phyloP scores from a whole-genome alignment of 2,329 filamentous ascomycete species.

The Fusarium caatingaense region DNA sequence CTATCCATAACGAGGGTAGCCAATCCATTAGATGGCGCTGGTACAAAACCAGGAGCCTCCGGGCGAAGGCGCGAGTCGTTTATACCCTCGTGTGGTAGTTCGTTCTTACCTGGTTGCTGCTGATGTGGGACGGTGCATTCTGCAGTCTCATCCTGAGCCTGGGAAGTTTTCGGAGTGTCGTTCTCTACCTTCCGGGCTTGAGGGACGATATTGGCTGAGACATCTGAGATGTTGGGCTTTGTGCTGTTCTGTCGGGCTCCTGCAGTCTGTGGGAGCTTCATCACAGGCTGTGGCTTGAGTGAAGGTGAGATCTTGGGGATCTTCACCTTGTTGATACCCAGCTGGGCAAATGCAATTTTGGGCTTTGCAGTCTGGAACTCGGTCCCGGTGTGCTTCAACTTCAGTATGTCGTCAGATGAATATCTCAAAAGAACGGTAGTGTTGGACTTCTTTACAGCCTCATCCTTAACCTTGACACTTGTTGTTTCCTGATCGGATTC shows the following conservation, averaged over 20 bases:
- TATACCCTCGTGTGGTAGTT: not conserved
- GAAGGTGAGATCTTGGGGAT: not conserved
- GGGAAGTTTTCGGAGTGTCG: not conserved
- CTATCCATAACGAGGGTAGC: not conserved
- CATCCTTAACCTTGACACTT: not conserved
- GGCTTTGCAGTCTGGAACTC: not conserved
- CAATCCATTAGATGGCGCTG: not conserved
- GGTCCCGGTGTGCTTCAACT: not conserved
- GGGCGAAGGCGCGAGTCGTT: constrained; percentile 26
- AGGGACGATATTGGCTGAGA: not conserved
- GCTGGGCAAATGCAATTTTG: not conserved
- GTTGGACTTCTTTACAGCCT: not conserved
- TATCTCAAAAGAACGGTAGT: not conserved
- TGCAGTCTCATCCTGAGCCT: not conserved
- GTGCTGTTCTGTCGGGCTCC: not conserved
- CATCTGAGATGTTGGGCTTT: not conserved
- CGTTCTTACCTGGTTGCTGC: constrained; percentile 24
- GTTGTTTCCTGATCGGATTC: not conserved
- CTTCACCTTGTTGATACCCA: not conserved
- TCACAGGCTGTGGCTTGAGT: constrained; percentile 8
- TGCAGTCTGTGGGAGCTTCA: not conserved
- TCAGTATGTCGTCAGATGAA: constrained; percentile 19
- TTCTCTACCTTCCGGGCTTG: not conserved
- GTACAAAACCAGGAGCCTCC: constrained; percentile 34
- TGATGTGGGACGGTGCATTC: not conserved